These are phyloP conservation scores for Xylariaceae sp. DNA, from an alignment of 2,329 filamentous ascomycete species.

Conservation along the genomic window DNA sequence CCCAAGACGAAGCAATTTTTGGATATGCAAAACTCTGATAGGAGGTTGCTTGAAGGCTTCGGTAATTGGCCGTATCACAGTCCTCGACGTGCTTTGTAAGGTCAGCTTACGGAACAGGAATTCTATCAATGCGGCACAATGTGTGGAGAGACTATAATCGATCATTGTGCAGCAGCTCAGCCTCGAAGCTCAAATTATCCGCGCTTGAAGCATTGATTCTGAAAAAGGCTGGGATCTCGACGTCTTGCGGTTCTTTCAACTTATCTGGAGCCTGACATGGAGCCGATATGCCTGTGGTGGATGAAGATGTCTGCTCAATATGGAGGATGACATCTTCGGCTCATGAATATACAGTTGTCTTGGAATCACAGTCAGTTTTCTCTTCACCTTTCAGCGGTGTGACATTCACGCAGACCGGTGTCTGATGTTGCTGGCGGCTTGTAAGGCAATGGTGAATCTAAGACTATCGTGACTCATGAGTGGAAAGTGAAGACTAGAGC, in stretches of 20 bases:
- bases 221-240: not conserved
- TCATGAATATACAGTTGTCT: not conserved
- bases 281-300: not conserved
- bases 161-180: too few species aligned
- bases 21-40: too few species aligned
- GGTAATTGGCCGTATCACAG: too few species aligned
- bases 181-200: too few species aligned
- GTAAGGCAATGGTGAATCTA: not conserved
- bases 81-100: too few species aligned
- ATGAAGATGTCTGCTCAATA: not conserved
- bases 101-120: too few species aligned
- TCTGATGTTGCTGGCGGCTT: not conserved
- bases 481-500: not conserved
- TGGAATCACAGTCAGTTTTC: not conserved
- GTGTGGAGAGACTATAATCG: too few species aligned
- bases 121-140: too few species aligned
- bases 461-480: not conserved
- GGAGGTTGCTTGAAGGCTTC: too few species aligned
- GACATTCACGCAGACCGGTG: not conserved
- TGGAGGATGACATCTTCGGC: not conserved
- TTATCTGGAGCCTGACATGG: not conserved
- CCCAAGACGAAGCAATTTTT: too few species aligned
- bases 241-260: not conserved
- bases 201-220: too few species aligned
- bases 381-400: not conserved